Evolutionary conservation across 768 basidiomycete species (phyloP), one percentile per base, ranked within the genome.

Genomic region (Asterophora parasitica): DNA sequence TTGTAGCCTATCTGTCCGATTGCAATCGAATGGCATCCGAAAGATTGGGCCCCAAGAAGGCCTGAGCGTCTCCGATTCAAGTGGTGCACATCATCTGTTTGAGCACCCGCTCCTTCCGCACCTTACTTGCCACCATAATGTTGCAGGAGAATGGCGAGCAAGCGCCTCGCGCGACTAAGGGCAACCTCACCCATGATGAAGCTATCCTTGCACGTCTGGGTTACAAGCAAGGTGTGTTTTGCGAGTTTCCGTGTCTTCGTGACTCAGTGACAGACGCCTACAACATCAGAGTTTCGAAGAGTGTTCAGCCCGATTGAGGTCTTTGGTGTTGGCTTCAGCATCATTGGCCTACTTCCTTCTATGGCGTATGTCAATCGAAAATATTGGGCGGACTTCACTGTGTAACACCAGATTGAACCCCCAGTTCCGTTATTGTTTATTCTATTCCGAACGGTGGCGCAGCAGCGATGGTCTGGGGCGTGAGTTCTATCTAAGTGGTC

Each of bases 391-490:
- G 17, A 13, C n/a, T 1, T n/a, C 19, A 2, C 11, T 16, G 23
- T 26, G 31, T 10, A 28, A n/a, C 13, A 7, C n/a, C n/a, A 20
- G 11, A 8, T 10, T 6, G 3, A 23, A 43, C 23, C 17, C 19
- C 12, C 35, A 58, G 58, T 11, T 75, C 73, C 16, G 72, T 75
- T 8, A 55, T 77, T 30, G 67, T 73, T 52, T 81, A 78, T 57
- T 73, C 82, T 3, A 64, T 84, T 13, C 81, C 81, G 1, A 81
- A 85, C 61, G 85, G 86, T 7, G 84, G 81, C 0, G 76, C 81
- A 0, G 75, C 77, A 2, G 75, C 81, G 3, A 82, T 87, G 82
- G 81, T 85, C 10, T 88, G 84, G 84, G 84, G 84, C 8, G 79
- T 81, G 53, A 50, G 77, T 67, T 39, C 11, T 16, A 7, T 35